These are phyloP conservation scores for Globisporangium okanoganense DNA, from an alignment of 352 stramenopile species.

Conservation along the genomic window DNA sequence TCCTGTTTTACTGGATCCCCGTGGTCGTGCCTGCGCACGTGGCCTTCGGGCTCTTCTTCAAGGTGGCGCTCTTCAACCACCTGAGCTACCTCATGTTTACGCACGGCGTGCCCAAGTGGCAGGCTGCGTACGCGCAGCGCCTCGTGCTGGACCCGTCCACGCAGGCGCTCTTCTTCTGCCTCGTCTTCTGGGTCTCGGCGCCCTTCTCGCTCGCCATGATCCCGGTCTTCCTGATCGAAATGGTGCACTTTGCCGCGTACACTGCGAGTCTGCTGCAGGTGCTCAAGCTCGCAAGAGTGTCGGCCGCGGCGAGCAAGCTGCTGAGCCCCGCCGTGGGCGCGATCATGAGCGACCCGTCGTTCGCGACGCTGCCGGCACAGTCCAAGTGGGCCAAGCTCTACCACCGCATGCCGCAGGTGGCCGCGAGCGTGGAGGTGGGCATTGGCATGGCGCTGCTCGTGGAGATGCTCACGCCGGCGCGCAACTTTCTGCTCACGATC, in stretches of 20 bases:
- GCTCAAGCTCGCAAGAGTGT: slow-evolving; percentile 44
- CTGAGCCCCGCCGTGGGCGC: slow-evolving; percentile 52
- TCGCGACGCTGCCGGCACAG: slow-evolving; percentile 41
- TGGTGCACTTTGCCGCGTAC: slow-evolving; percentile 75
- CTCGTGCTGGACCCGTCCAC: slow-evolving; percentile 78
- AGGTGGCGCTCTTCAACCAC: slow-evolving; percentile 77
- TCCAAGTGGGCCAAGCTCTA: slow-evolving; percentile 83
- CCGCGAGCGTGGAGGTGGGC: slow-evolving; percentile 75
- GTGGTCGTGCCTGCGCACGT: slow-evolving; percentile 32
- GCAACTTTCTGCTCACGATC: slow-evolving; percentile 85
- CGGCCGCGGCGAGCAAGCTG: slow-evolving; percentile 38
- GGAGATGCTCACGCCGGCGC: slow-evolving; percentile 78
- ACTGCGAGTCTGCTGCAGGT: slow-evolving; percentile 52
- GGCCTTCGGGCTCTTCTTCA: slow-evolving; percentile 77
- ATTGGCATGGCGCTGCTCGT: slow-evolving; percentile 78
- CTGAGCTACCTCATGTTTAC: slow-evolving; percentile 77
- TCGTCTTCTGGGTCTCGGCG: slow-evolving; percentile 81
- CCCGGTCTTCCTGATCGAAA: slow-evolving; percentile 75
- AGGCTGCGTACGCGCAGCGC: slow-evolving; percentile 73
- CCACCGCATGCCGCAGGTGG: slow-evolving; percentile 73
- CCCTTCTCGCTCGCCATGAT: slow-evolving; percentile 76
- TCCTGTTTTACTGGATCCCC: slow-evolving; percentile 73
- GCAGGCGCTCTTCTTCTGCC: slow-evolving; percentile 81
- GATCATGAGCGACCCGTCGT: slow-evolving; percentile 61
- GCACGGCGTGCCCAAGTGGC: slow-evolving; percentile 67